Evolutionary conservation across 2,329 filamentous ascomycete species (phyloP).

Genomic region (Pseudodiploospora longispora): DNA sequence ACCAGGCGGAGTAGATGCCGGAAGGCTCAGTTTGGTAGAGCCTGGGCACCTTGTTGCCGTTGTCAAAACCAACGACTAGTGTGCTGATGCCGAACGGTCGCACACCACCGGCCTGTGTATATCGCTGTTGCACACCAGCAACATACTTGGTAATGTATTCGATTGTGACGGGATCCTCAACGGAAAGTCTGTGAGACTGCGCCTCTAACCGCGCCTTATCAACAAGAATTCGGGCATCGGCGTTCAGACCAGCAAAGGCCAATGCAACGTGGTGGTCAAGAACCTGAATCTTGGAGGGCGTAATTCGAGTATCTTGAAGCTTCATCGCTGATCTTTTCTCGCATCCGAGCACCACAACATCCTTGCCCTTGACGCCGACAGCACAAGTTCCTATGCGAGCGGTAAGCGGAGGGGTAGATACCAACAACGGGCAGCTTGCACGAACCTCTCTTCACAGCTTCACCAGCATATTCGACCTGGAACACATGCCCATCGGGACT

Average conservation of each 20-base stretch:
- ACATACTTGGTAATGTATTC: constrained; percentile 99
- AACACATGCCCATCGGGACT: constrained; percentile 99
- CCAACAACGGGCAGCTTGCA: constrained; percentile 9
- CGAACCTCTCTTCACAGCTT: constrained; percentile 94
- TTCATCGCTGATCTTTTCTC: constrained; percentile 99
- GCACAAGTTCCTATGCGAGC: constrained; percentile 74
- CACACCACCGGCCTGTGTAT: constrained; percentile 97
- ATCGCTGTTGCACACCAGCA: constrained; percentile 94
- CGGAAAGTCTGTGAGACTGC: constrained; percentile 91
- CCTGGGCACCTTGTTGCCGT: constrained; percentile 77
- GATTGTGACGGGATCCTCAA: constrained; percentile 94
- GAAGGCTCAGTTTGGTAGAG: constrained; percentile 99
- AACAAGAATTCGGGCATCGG: constrained; percentile 93
- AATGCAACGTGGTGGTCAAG: constrained; percentile 95
- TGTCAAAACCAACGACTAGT: constrained; percentile 96
- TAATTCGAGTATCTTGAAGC: constrained; percentile 97
- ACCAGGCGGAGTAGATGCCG: constrained; percentile 99
- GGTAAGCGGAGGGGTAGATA: constrained; percentile 10
- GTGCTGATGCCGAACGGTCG: constrained; percentile 98
- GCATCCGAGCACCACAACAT: constrained; percentile 93
- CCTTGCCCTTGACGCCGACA: constrained; percentile 89
- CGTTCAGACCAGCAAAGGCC: constrained; percentile 94
- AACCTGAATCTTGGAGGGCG: constrained; percentile 94
- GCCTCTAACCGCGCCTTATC: constrained; percentile 97
- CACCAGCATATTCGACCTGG: constrained; percentile 98